Base-by-base conservation (phyloP, 495 filamentous ascomycete species). In the Talaromyces stipitatus region DNA sequence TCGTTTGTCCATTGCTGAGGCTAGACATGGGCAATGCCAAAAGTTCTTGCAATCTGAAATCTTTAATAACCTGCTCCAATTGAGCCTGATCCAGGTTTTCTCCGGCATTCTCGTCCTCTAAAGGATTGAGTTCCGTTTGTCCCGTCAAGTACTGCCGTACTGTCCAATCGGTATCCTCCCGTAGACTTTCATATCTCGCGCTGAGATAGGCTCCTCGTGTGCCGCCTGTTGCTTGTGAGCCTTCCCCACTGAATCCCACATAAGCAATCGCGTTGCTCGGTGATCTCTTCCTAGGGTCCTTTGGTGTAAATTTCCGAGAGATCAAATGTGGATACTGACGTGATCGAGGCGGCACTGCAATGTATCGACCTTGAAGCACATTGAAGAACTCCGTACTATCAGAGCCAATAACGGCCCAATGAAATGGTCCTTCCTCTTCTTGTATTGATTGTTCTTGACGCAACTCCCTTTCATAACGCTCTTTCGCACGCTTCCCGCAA, bases 1-100 rank as follows among this genome's bases (percentile, higher is more conserved):
- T 76, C 4, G 85, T 91, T 70, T 97, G 94, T 2, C 94, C 94
- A 69, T 98, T 97, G 65, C 91, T 96, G 18, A 98, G 69, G 70
- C 88, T 95, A 18, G 87, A 78, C 8, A 97, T 85, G 2, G 92
- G 91, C 73, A 94, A 86, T 14, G 85, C 76, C 2, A 92, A 70
- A 50, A 97, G 69, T 11, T 72, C 64, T 3, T 77, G 69, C 12
- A 97, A 72, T 29, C 78, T 78, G 48, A 98, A 70, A 52, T 92
- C 84, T 8, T 61, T 60, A 0, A 90, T 75, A 7, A 96, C 84
- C 9, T 78, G 69, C 5, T 77, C 64, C 2, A 96, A 68, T 0
- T 80, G 68, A 22, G 59, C 43, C 27, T 67, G 58, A 61, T 82
- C 74, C 18, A 76, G 61, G 10, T 47, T 0, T 64, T 70, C 30